Percentiles rank a stretch among this genome's conserved stretches.
Conservation (phyloP, 805 yeast species). For the Zygosaccharomyces kombuchaensis region DNA sequence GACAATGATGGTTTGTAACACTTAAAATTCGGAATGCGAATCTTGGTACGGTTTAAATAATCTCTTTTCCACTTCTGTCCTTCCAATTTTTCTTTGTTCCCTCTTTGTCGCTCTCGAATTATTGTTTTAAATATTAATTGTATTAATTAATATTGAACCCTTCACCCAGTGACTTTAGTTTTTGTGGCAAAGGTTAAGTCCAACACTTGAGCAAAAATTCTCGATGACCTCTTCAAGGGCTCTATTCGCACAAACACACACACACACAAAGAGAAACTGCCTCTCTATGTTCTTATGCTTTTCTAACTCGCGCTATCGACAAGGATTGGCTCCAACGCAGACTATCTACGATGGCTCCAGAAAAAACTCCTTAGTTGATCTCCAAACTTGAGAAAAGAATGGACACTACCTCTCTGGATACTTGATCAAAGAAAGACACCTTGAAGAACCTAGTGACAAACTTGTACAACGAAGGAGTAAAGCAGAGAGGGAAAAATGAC, state of each 20-base stretch:
- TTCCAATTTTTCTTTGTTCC: not conserved
- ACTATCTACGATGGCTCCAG: not conserved
- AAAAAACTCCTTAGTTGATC: not conserved
- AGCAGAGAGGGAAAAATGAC: not conserved
- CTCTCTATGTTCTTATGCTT: not conserved
- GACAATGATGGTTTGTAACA: not conserved
- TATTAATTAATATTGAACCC: not conserved
- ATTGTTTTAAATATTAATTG: not conserved
- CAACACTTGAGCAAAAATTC: not conserved
- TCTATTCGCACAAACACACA: not conserved
- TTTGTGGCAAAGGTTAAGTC: not conserved
- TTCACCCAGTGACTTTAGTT: not conserved
- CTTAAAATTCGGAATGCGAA: not conserved
- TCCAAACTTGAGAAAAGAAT: not conserved
- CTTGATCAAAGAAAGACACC: not conserved
- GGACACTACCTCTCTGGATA: not conserved
- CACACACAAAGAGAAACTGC: not conserved
- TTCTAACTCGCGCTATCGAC: not conserved
- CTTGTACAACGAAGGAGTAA: not conserved
- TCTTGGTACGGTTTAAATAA: not conserved
- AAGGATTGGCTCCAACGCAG: not conserved
- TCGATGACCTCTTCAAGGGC: not conserved
- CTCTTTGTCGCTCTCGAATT: not conserved
- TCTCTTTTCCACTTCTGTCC: not conserved
- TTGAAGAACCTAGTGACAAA: not conserved